A percentile compares a stretch with the other conserved stretches of the same genome.
Evolutionary conservation across 352 stramenopile genomes (phyloP).

Genomic region (Poterioochromonas sp.): DNA sequence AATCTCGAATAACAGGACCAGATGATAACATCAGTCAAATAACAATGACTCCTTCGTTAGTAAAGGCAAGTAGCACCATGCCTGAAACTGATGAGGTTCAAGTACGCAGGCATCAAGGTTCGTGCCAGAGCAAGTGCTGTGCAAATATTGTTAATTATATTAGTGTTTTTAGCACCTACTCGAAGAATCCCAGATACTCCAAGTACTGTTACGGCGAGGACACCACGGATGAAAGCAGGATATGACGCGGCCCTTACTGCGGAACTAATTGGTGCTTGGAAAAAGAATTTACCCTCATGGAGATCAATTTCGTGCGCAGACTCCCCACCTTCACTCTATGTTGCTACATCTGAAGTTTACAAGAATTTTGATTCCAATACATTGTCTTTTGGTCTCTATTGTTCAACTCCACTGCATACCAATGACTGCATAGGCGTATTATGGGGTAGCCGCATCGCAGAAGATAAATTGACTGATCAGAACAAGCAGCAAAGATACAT

Average conservation of each 20-base stretch:
- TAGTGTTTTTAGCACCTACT: conserved; percentile 31
- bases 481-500: conserved; percentile 31
- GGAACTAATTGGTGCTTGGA: conserved; percentile 30
- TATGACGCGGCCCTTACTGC: conserved; percentile 28
- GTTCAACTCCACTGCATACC: conserved; percentile 29
- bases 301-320: conserved; percentile 30
- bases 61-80: conserved; percentile 30
- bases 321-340: conserved; percentile 29
- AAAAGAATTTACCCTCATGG: conserved; percentile 31
- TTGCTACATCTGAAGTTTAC: conserved; percentile 31
- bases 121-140: conserved; percentile 28
- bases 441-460: conserved; percentile 27
- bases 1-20: conserved; percentile 34
- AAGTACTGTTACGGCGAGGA: conserved; percentile 29
- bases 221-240: conserved; percentile 29
- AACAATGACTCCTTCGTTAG: conserved; percentile 33
- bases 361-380: conserved; percentile 32
- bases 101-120: conserved; percentile 29
- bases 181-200: conserved; percentile 29
- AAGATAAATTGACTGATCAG: conserved; percentile 31
- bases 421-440: conserved; percentile 30
- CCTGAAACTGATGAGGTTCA: conserved; percentile 30
- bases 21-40: conserved; percentile 33
- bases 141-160: conserved; percentile 32
- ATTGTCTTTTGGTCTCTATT: conserved; percentile 31